A percentile compares a stretch with the other conserved stretches of the same genome.
Evolutionary conservation across 108 stramenopile species (phyloP).

Genomic region (Fragilariopsis cylindrus): DNA sequence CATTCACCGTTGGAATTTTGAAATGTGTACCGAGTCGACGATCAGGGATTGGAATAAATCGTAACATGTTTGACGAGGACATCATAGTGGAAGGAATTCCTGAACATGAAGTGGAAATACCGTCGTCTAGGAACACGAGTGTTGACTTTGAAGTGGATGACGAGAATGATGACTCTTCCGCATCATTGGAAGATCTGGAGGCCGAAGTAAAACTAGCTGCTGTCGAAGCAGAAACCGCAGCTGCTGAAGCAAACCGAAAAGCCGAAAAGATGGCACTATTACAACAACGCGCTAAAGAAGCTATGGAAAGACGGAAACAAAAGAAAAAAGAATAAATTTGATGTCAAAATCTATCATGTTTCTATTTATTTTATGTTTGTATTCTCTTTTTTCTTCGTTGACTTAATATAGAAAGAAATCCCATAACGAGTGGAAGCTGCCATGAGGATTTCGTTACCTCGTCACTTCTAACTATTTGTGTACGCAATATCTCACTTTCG

Average conservation of each 20-base stretch:
- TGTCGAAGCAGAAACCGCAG: conserved; percentile 37
- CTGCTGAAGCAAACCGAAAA: conserved; percentile 68
- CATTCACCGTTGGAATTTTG: conserved; percentile 65
- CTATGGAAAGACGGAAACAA: conserved; percentile 50
- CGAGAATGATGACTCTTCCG: neutral
- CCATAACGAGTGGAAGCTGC: conserved; percentile 9
- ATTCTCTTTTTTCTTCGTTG: neutral
- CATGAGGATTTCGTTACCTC: neutral
- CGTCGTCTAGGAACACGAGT: conserved; percentile 1
- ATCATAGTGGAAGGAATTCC: conserved; percentile 27
- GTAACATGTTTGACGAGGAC: conserved; percentile 49
- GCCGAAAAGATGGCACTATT: conserved; percentile 80
- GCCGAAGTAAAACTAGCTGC: conserved; percentile 30
- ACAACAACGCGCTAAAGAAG: conserved; percentile 54
- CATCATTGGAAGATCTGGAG: conserved; percentile 10
- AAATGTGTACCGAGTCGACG: conserved; percentile 47
- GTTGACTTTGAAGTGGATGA: neutral
- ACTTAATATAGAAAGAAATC: neutral
- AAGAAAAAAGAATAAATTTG: neutral
- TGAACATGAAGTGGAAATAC: neutral
- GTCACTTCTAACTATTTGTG: neutral
- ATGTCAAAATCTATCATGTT: too few species aligned
- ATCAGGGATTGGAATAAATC: conserved; percentile 15
- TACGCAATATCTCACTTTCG: neutral
- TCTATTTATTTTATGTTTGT: too few species aligned